Evolutionary conservation across 805 yeast species (phyloP), one percentile per base, ranked within the genome.

Genomic region (Pichia rugopelliculosa): DNA sequence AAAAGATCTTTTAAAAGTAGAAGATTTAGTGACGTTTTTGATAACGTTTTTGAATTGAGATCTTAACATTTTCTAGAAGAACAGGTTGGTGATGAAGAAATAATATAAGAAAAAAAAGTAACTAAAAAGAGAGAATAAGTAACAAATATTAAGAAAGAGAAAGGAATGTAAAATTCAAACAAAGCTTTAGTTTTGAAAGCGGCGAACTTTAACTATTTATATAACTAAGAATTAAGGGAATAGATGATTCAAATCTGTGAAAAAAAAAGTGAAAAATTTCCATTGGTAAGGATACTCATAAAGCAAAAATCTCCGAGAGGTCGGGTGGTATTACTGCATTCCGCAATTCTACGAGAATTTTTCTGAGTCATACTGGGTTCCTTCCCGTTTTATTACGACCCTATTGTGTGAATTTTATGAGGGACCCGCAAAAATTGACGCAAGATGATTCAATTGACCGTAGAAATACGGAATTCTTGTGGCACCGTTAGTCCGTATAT

Each of bases 31-130:
- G 22, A 42, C 46, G 26, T 41, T 45, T 20, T 36, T 42, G 10
- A 23, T 15, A 21, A 39, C 38, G 43, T 22, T 39, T 39, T 34
- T 48, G 4, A 48, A 34, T 39, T 48, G 51, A 27, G 46, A 33
- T 33, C 37, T 48, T 34, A 48, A 39, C 51, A 48, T 48, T 41
- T n/a, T 44, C 13, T 30, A 6, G 17, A 30, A 30, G n/a, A n/a
- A n/a, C n/a, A 30, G 34, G n/a, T 41, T 30, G 23, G 5, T 17
- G 18, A 25, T 24, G 4, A 25, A n/a, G 15, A 36, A 25, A 10
- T 15, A 21, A 6, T 7, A 21, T 21, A 20, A 23, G 17, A 18
- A 34, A 21, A 13, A 3, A 17, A 27, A 18, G 27, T 13, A 25
- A 13, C 39, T 17, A 21, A 41, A 41, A 26, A 6, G 8, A 6